phyloP scores from a whole-genome alignment of 106 monocot species.

The Vanilla planifolia region DNA sequence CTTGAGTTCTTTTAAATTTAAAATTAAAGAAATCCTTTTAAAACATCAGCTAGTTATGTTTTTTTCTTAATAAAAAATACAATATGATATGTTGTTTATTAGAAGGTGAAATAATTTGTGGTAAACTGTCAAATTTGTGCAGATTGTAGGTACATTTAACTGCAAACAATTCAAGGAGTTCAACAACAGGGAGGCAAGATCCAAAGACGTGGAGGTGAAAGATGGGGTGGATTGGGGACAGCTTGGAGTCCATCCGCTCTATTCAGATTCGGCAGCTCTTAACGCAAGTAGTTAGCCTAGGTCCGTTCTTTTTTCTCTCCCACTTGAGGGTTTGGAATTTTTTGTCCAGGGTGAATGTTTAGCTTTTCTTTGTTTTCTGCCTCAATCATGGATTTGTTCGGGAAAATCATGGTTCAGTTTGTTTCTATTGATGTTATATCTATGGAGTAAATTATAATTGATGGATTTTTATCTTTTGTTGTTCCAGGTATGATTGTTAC shows the following conservation, averaged over 20 bases:
- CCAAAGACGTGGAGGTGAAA: background rate
- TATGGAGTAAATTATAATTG: background rate
- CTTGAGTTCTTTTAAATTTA: no score
- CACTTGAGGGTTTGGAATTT: background rate
- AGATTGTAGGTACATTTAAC: no score
- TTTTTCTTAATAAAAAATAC: no score
- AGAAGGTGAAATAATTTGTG: no score
- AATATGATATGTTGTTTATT: no score
- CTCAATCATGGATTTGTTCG: background rate
- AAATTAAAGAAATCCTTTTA: no score
- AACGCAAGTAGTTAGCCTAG: constrained; percentile 60
- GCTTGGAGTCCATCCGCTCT: constrained; percentile 56
- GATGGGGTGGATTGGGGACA: constrained; percentile 39
- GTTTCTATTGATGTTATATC: background rate
- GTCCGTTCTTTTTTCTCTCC: constrained; percentile 12
- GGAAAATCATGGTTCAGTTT: background rate
- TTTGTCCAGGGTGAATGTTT: no score
- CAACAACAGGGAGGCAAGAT: no score
- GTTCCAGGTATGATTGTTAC: constrained; percentile 37
- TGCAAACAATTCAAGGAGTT: no score
- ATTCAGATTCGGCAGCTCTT: constrained; percentile 53
- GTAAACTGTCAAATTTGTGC: no score
- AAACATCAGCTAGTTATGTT: no score
- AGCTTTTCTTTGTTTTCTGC: background rate
- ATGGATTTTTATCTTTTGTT: background rate